Conservation (phyloP, 768 basidiomycete species). For the Guyanaporus albipodus region DNA sequence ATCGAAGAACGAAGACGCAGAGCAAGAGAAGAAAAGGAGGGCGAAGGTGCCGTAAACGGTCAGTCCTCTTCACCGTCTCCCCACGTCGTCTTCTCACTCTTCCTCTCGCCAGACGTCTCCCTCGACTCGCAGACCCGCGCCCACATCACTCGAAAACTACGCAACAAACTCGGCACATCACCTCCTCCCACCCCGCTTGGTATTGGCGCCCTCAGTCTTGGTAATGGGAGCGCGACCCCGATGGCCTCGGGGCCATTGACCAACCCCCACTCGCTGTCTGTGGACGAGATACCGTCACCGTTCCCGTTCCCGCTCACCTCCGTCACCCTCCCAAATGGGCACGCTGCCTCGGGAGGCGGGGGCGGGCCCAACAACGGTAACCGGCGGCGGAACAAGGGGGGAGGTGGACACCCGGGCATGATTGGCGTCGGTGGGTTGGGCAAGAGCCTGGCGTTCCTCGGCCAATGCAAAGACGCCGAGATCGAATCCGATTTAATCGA, state of each 20-base stretch:
- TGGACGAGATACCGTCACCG: constrained; percentile 83
- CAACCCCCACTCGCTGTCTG: constrained; percentile 81
- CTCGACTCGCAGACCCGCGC: constrained; percentile 74
- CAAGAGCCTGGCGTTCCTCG: constrained; percentile 61
- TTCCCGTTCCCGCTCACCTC: constrained; percentile 73
- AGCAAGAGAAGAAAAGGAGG: constrained; percentile 85
- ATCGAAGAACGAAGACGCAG: constrained; percentile 77
- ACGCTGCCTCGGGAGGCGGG: constrained; percentile 33
- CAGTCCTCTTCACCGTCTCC: constrained; percentile 20
- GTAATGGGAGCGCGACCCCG: constrained; percentile 46
- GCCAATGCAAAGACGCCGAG: constrained; percentile 60
- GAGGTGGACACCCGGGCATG: constrained; percentile 52
- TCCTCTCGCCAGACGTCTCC: constrained; percentile 52
- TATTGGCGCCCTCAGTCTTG: constrained; percentile 30
- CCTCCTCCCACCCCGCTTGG: constrained; percentile 73
- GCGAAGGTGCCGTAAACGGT: constrained; percentile 77
- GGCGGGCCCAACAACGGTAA: constrained; percentile 37
- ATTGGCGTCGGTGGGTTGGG: constrained; percentile 62
- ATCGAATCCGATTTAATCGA: constrained; percentile 74
- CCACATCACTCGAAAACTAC: constrained; percentile 79
- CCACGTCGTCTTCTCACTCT: constrained; percentile 1
- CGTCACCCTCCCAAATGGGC: constrained; percentile 38
- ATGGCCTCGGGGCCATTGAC: constrained; percentile 66
- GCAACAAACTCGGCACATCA: constrained; percentile 75
- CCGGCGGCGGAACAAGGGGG: constrained; percentile 48